Percentiles rank a stretch among this genome's conserved stretches.
Conservation (phyloP, 2,329 filamentous ascomycete genomes). For the Fusarium tanahbumbuense region DNA sequence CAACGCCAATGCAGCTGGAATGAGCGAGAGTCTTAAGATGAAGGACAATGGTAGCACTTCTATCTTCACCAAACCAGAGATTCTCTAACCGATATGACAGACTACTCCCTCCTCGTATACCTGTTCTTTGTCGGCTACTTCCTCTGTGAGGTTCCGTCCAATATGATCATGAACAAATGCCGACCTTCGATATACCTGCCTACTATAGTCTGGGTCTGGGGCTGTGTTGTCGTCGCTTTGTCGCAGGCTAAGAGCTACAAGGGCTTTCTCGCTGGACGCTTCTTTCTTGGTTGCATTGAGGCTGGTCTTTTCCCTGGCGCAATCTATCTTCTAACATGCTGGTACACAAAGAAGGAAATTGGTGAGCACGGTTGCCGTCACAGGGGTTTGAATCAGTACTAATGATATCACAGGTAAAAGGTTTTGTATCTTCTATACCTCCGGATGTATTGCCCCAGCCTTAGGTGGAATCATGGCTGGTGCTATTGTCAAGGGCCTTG, state of each 20-base stretch:
- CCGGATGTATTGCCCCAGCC: constrained; percentile 23
- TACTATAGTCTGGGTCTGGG: constrained; percentile 61
- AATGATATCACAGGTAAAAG: constrained; percentile 10
- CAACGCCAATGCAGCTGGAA: constrained; percentile 1
- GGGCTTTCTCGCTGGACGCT: constrained; percentile 58
- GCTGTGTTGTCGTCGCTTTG: constrained; percentile 57
- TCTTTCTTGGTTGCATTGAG: constrained; percentile 63
- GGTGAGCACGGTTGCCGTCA: not conserved
- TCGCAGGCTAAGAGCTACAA: constrained; percentile 59
- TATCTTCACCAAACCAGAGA: too few relatives aligned
- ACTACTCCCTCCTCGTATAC: constrained; percentile 3
- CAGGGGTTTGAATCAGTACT: not conserved
- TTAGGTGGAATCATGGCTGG: constrained; percentile 32
- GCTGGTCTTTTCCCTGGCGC: constrained; percentile 65
- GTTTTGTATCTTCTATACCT: constrained; percentile 35
- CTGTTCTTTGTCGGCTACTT: constrained; percentile 65
- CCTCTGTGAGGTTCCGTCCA: constrained; percentile 64
- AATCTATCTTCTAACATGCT: constrained; percentile 64
- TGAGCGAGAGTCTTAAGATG: constrained; percentile 4
- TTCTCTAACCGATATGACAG: not conserved
- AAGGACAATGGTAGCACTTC: not conserved
- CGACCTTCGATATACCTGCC: constrained; percentile 63
- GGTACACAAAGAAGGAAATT: constrained; percentile 59
- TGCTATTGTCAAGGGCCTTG: constrained; percentile 23
- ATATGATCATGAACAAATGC: constrained; percentile 62